Percentiles rank a stretch among this genome's conserved stretches.
Conservation (phyloP, 768 basidiomycete species). For the Dentipellis sp. region DNA sequence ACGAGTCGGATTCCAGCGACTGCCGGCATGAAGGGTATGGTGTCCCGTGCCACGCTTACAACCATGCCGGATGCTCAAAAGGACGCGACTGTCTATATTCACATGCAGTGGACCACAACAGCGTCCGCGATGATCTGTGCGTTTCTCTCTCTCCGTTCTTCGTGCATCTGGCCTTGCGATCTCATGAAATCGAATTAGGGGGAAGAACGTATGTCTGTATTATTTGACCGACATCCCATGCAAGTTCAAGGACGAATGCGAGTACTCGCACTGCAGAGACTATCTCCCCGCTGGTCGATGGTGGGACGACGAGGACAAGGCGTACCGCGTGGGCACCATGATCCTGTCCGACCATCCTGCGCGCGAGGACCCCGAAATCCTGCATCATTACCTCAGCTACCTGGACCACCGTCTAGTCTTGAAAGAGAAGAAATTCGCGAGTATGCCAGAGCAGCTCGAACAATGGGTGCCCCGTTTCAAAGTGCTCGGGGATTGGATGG, state of each 20-base stretch:
- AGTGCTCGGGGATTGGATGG: too few relatives aligned
- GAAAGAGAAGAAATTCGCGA: not conserved
- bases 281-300: constrained; percentile 36
- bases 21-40: constrained; percentile 42
- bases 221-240: constrained; percentile 32
- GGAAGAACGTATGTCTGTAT: constrained; percentile 40
- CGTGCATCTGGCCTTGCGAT: not conserved
- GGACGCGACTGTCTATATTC: constrained; percentile 35
- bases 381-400: constrained; percentile 2
- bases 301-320: constrained; percentile 25
- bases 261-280: constrained; percentile 38
- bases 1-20: constrained; percentile 46
- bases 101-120: constrained; percentile 49
- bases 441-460: too few relatives aligned
- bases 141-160: constrained; percentile 13
- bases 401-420: constrained; percentile 4
- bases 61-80: constrained; percentile 38
- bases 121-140: constrained; percentile 45
- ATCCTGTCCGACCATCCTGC: not conserved
- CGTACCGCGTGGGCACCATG: not conserved
- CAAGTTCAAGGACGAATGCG: constrained; percentile 30
- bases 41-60: constrained; percentile 47
- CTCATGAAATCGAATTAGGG: constrained; percentile 23
- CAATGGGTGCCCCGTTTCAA: too few relatives aligned
- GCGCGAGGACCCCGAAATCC: not conserved